Evolutionary conservation across 1,284 basidiomycete genomes (phyloP), one percentile per base, ranked within the genome.

Genomic region (Papiliotrema nemorosa): DNA sequence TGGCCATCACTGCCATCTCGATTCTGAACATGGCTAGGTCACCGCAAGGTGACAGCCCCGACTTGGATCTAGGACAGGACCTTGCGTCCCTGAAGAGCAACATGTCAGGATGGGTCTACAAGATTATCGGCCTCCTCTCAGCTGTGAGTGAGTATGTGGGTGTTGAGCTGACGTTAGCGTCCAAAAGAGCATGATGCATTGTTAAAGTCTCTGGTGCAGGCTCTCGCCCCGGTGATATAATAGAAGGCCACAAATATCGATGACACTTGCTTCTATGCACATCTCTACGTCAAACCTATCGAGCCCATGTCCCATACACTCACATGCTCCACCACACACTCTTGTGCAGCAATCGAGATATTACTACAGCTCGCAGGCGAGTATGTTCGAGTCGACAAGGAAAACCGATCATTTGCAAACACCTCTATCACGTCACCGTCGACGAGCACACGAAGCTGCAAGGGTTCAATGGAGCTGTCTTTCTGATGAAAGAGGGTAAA

Each of bases 351-450:
- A n/a, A 31, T 31, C 7, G 29, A 31, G 29, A 31, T 14, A 14
- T 14, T 14, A 7, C 29, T 7, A 31, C 29, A 31, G 9, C 14
- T 14, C 29, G 7, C 9, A 7, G 21, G 39, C 21, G 37, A 38
- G 53, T 70, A 71, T 12, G 61, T 57, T n/a, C 67, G 56, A 16
- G 67, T 68, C 5, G 69, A 53, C n/a, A 72, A 53, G 5, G 63
- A 55, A 22, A 59, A 53, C 39, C 63, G 59, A 45, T 68, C 63
- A 44, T 72, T 72, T n/a, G 66, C 64, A 35, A 63, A 63, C 14
- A 72, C 60, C 42, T 72, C 67, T n/a, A 72, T 35, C 12, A 69
- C 49, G 29, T 63, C 63, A 47, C 61, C 58, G 49, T 72, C 69
- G 24, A 70, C 48, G 22, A 67, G 49, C n/a, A 72, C 56, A 0